Evolutionary conservation across 176 grass and related monocot species (phyloP).

Genomic region (Ampelocalamus luodianensis): DNA sequence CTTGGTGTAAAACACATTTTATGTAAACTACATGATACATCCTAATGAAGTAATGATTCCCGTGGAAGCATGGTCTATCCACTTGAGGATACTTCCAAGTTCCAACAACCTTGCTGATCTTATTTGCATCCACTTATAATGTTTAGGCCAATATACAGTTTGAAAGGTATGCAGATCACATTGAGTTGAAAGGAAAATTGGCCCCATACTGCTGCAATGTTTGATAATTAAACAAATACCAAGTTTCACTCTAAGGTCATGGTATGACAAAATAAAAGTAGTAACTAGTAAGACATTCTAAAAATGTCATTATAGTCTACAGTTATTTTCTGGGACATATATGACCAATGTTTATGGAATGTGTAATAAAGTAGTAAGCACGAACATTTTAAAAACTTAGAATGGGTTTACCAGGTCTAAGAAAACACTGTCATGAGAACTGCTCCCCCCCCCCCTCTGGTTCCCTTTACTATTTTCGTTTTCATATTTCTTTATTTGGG

Average conservation of each 20-base stretch:
- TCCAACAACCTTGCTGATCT: neutral
- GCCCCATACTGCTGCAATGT: neutral
- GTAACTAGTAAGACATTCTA: neutral
- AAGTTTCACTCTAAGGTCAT: neutral
- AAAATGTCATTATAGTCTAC: neutral
- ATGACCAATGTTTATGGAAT: neutral
- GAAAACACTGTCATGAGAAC: neutral
- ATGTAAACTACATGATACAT: neutral
- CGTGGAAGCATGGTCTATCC: neutral
- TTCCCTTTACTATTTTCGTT: neutral
- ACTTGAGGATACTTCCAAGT: conserved; percentile 1
- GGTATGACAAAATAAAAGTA: neutral
- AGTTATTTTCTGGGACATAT: neutral
- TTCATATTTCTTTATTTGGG: neutral
- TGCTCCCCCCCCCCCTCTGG: neutral
- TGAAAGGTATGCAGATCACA: neutral
- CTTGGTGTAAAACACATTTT: neutral
- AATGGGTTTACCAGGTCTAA: neutral
- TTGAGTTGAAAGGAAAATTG: conserved; percentile 16
- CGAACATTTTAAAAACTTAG: neutral
- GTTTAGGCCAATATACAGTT: neutral
- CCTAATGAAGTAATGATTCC: neutral
- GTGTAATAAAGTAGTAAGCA: neutral
- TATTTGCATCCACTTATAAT: neutral
- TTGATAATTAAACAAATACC: conserved; percentile 19